Conservation (phyloP, 768 basidiomycete species). For the Trametes cubensis region DNA sequence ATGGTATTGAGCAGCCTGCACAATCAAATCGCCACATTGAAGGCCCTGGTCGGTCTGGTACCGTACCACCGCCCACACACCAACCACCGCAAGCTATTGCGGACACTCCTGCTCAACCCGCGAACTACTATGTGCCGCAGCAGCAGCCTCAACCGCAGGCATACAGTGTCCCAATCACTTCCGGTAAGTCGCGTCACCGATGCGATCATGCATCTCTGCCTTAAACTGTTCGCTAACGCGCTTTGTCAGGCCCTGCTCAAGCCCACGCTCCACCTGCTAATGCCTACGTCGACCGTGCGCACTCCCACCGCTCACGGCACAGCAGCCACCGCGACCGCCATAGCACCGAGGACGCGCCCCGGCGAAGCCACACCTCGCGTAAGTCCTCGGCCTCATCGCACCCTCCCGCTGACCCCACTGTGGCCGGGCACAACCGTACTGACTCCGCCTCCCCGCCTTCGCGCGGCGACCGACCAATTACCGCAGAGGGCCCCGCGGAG, state of each 20-base stretch:
- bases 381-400: constrained; percentile 1
- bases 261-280: neutral
- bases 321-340: constrained; percentile 8
- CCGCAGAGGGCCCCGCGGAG: constrained; percentile 1
- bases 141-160: constrained; percentile 4
- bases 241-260: neutral
- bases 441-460: neutral
- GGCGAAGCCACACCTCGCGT: constrained; percentile 13
- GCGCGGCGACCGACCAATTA: neutral
- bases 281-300: constrained; percentile 2
- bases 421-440: constrained; percentile 2
- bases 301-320: constrained; percentile 7
- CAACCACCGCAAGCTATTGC: constrained; percentile 13
- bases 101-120: constrained; percentile 10
- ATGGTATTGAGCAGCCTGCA: constrained; percentile 55
- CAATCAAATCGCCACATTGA: constrained; percentile 6
- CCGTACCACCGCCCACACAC: neutral
- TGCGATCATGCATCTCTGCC: too few relatives aligned
- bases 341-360: constrained; percentile 11
- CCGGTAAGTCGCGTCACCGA: neutral
- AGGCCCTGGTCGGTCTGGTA: constrained; percentile 9
- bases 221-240: neutral
- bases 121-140: neutral
- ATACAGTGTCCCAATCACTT: constrained; percentile 14
- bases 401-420: constrained; percentile 1